phyloP scores from a whole-genome alignment of 208 protist genomes.

The Acanthamoeba culbertsoni region DNA sequence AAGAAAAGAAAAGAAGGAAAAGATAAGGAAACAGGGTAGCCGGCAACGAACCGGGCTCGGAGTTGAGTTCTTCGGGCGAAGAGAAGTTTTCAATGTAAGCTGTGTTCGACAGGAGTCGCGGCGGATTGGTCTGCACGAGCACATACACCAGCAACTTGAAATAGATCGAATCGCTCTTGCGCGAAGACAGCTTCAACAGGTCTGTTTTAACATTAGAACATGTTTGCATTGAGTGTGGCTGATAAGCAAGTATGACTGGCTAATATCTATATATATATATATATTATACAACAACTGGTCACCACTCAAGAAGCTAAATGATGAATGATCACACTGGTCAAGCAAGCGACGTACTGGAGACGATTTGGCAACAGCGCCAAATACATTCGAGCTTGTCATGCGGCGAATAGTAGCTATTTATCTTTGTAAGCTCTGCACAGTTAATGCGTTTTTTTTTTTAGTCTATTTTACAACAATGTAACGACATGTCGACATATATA shows the following conservation, averaged over 20 bases:
- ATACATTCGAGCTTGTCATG: slow-evolving; percentile 44
- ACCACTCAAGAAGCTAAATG: neutral
- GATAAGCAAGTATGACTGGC: neutral
- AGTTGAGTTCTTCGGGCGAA: slow-evolving; percentile 3
- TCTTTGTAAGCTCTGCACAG: neutral
- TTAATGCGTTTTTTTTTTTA: neutral
- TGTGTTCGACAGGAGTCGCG: slow-evolving; percentile 17
- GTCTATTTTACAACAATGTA: neutral
- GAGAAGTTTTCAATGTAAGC: slow-evolving; percentile 32
- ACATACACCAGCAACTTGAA: slow-evolving; percentile 43
- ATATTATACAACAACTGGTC: neutral
- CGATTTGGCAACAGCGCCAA: neutral
- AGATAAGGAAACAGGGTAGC: neutral
- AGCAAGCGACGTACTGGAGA: neutral
- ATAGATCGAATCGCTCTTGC: neutral
- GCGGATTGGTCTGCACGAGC: slow-evolving; percentile 20
- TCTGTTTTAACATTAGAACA: neutral
- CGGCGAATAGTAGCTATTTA: slow-evolving; percentile 8
- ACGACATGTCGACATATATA: neutral
- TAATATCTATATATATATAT: neutral
- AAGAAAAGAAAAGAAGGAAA: neutral
- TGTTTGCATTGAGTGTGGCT: neutral
- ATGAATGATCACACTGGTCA: neutral
- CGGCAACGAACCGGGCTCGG: neutral
- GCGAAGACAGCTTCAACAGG: slow-evolving; percentile 32